These are phyloP conservation scores for Eucalyptus curtisii DNA, from an alignment of 345 rosid genomes.

Conservation along the genomic window DNA sequence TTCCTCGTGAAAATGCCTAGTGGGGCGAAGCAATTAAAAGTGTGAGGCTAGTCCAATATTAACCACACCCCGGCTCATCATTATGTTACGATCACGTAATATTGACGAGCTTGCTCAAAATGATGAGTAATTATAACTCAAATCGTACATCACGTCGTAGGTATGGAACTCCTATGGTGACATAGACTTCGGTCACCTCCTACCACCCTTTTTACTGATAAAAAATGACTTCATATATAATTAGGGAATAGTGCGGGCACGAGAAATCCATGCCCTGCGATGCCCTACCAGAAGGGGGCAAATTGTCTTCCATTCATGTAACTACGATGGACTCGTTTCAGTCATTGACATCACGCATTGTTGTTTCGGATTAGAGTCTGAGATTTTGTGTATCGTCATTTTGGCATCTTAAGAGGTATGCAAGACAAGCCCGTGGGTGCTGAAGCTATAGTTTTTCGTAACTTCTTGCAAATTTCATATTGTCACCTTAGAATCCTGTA, in stretches of 20 bases:
- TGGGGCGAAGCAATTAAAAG: neutral
- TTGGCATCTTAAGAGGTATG: neutral
- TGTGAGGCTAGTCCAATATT: neutral
- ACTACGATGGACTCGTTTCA: neutral
- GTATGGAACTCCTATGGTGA: neutral
- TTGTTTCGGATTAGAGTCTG: accelerated
- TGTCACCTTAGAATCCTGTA: neutral
- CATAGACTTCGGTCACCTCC: neutral
- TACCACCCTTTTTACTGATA: neutral
- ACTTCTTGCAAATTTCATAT: neutral
- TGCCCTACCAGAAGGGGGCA: neutral
- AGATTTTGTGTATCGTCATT: neutral
- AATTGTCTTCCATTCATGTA: neutral
- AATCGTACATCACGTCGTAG: accelerated
- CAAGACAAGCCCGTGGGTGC: neutral
- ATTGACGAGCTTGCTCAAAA: neutral
- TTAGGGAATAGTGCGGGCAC: accelerated
- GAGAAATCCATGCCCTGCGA: neutral
- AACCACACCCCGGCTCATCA: neutral
- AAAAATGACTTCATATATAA: neutral
- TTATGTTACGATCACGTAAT: neutral
- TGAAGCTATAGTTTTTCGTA: neutral
- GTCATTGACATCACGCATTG: accelerated
- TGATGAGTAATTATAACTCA: neutral
- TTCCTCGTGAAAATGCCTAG: accelerated